Base-by-base conservation (phyloP, 1,284 basidiomycete genomes). In the Cystobasidiaceae sp. region DNA sequence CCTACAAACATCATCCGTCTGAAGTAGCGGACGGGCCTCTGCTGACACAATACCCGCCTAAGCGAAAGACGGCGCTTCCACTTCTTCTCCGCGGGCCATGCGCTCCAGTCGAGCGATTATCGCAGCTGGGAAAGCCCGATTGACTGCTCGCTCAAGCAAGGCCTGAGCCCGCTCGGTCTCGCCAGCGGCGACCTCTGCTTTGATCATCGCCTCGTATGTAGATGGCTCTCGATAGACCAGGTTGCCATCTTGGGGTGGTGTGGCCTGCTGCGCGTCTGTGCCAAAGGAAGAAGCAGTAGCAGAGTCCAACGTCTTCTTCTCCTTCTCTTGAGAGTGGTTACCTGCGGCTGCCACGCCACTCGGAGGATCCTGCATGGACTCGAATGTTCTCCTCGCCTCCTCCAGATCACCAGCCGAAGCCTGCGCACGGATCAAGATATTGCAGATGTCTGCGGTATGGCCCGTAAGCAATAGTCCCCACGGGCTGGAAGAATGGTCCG, bases 191-290 rank as follows among this genome's bases (percentile, higher is more conserved):
- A 97, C 80, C 77, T 99, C 96, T 3, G 90, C 90, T 21, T 90
- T 84, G 69, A 99, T 87, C 92, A 98, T 98, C 4, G 85, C 85
- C 54, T 77, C 75, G 41, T 74, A 77, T 28, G 72, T 76, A 73
- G 85, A 78, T 67, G 93, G 92, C 81, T 97, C 94, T 69, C 93
- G 86, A 77, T 88, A 94, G 1, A 97, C 89, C 13, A 46, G n/a
- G 19, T 84, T 83, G 21, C 81, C 83, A 72, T 81, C 0, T 79
- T 73, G 37, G 77, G 73, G 8, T 81, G 75, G 11, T 30, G 4
- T 69, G 70, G 17, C 75, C 65, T 17, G 68, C 70, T 15, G 75
- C 67, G 11, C 54, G 33, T 8, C 32, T n/a, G 21, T 15, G 4
- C 23, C 33, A 3, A n/a, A 23, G 2, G 28, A 37, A 4, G 19